Evolutionary conservation across 345 rosid species (phyloP), one percentile per base, ranked within the genome.

Genomic region (Fremontodendron californicum): DNA sequence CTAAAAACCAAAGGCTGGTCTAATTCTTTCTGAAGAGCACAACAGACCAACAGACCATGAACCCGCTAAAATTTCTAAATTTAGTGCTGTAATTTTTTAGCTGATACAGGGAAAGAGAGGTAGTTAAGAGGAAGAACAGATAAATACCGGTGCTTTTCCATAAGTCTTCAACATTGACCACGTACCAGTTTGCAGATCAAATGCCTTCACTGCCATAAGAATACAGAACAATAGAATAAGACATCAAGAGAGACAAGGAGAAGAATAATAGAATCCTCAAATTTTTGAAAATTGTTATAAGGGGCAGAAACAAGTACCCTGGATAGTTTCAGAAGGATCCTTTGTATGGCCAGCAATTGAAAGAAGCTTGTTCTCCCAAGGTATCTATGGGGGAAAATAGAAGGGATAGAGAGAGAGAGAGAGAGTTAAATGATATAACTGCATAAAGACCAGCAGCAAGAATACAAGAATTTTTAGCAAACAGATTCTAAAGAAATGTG

Each of bases 271-370:
- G 61, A 74, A 42, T 71, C 23, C 75, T 58, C 15, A 43, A 31
- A 9, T 70, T 70, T 45, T 52, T 18, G 40, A 48, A 29, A 33
- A 23, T 21, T 3, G 9, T 21, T 37, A 7, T 19, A 63, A 49
- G 27, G 60, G 43, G 45, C 4, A 19, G 8, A 60, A 40, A 76
- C 1, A 51, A 48, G 82, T 84, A 96, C 99, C 92, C 84, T 88
- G 97, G 83, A 94, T 88, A 40, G 90, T 82, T 81, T 94, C 98
- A 76, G 93, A 88, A 82, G 92, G 97, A 89, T 92, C 89, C 86
- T 92, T 96, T 7, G 97, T 91, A 78, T 96, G 98, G 72, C 99
- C 98, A 70, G 96, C 98, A 71, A 96, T 79, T 61, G 98, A 90
- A 61, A 96, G 86, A 87, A 96, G 93, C 79, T 91, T 92, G 84